phyloP scores from a whole-genome alignment of 2,329 filamentous ascomycete genomes.

The Davidsoniella neocaledoniae region DNA sequence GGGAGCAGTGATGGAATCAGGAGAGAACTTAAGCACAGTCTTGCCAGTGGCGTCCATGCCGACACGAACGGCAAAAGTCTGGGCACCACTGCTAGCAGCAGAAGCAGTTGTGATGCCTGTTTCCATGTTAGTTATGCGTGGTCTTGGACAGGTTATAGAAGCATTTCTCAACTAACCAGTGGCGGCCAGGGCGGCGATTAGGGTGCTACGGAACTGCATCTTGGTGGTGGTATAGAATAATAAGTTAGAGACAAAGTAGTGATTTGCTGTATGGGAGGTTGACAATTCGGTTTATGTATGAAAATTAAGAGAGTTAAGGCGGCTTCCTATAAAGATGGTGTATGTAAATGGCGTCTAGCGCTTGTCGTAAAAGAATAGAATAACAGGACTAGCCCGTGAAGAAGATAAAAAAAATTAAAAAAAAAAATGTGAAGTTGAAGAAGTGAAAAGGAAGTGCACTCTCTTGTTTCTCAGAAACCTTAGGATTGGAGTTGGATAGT shows the following conservation, averaged over 20 bases:
- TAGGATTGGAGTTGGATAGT: slow-evolving; percentile 11
- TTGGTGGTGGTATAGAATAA: slow-evolving; percentile 20
- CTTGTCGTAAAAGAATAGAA: slow-evolving; percentile 16
- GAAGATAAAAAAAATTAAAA: slow-evolving; percentile 13
- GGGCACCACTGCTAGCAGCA: neutral
- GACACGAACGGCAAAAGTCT: slow-evolving; percentile 35
- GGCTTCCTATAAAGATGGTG: slow-evolving; percentile 1
- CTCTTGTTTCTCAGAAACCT: too few species aligned
- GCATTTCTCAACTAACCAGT: neutral
- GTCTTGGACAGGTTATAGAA: neutral
- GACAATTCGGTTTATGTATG: neutral
- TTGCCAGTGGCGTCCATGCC: slow-evolving; percentile 34
- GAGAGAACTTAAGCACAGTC: slow-evolving; percentile 40
- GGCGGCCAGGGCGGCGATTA: slow-evolving; percentile 27
- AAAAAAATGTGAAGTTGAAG: neutral
- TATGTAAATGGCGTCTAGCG: slow-evolving; percentile 27
- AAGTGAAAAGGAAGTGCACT: too few species aligned
- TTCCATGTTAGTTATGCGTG: neutral
- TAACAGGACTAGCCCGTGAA: slow-evolving; percentile 30
- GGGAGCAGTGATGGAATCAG: slow-evolving; percentile 49
- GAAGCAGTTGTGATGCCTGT: neutral
- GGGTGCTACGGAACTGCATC: slow-evolving; percentile 35
- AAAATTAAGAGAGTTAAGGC: slow-evolving; percentile 11
- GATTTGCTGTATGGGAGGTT: too few species aligned
- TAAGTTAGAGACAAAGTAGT: too few species aligned